Evolutionary conservation across 2,329 filamentous ascomycete genomes (phyloP), one percentile per base, ranked within the genome.

Genomic region (Aspergillus sp.): DNA sequence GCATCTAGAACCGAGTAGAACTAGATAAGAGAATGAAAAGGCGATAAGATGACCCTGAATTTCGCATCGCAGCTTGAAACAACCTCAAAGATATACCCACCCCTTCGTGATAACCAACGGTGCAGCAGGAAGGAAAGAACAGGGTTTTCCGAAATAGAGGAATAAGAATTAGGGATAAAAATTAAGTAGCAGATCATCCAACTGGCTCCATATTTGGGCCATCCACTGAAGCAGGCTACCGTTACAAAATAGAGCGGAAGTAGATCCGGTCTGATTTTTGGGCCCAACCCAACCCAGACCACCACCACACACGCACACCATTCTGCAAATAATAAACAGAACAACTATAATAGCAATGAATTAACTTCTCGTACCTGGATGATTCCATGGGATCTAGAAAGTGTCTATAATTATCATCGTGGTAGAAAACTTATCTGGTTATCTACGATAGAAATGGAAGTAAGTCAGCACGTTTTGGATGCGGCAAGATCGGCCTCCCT

Each of bases 211-310:
- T 50, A 32, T 50, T 50, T 32, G 47, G 47, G 47, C 10, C 19
- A 44, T 21, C 41, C 19, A 42, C 39, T 19, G n/a, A 21, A 32
- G 30, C 39, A 44, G 41, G 10, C 41, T 21, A 17, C 47, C 47
- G 47, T 50, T 50, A 17, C 32, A 36, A 36, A 15, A 36, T 36
- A 36, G 15, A 49, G n/a, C 47, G 47, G 47, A 50, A 50, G 23
- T n/a, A 17, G n/a, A n/a, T 17, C 47, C 47, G 47, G 47, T 50
- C 47, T 50, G 47, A 50, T 30, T 50, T 50, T 50, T 50, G 47
- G 47, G 32, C 47, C 47, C 10, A n/a, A 27, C 27, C 15, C 47
- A 30, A 27, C 44, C 32, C 32, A 36, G 32, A 11, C 17, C 5
- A 23, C 19, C 6, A 49, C 21, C 44, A 49, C 44, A n/a, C 15